These are phyloP conservation scores for Syncephalastrum racemosum DNA, from an alignment of 371 early-diverging fungal genomes.

Conservation along the genomic window DNA sequence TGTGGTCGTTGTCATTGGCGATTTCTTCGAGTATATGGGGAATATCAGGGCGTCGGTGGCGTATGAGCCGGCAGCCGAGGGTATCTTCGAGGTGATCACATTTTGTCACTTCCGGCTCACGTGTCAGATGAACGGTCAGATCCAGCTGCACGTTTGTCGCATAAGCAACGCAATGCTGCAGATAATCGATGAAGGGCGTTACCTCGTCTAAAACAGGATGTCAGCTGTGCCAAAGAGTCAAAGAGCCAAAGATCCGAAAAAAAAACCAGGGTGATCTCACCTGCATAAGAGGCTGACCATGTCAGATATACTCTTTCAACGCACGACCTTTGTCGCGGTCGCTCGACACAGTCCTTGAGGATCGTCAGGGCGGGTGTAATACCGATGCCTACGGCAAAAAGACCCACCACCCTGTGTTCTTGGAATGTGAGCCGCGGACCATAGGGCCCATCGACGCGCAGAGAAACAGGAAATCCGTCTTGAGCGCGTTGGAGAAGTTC, in stretches of 20 bases:
- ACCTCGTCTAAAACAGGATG: slow-evolving; percentile 11
- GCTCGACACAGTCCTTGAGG: slow-evolving; percentile 37
- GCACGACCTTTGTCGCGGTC: slow-evolving; percentile 24
- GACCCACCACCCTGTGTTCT: slow-evolving; percentile 32
- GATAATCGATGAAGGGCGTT: slow-evolving; percentile 3
- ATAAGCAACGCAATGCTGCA: slow-evolving; percentile 2
- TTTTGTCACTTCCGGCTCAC: slow-evolving; percentile 15
- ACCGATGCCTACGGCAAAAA: slow-evolving; percentile 43
- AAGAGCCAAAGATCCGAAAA: no score
- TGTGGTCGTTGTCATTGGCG: slow-evolving; percentile 8
- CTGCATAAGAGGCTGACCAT: slow-evolving; percentile 9
- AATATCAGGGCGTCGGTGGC: slow-evolving; percentile 27
- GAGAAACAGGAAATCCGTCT: slow-evolving; percentile 12
- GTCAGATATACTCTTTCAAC: slow-evolving; percentile 6
- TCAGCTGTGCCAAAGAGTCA: not conserved
- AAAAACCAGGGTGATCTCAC: not conserved
- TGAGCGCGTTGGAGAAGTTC: slow-evolving; percentile 13
- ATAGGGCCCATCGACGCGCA: slow-evolving; percentile 44
- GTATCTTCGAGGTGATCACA: slow-evolving; percentile 15
- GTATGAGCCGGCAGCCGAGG: slow-evolving; percentile 4
- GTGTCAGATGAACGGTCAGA: slow-evolving; percentile 34
- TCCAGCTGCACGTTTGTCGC: slow-evolving; percentile 12
- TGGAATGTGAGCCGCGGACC: slow-evolving; percentile 36
- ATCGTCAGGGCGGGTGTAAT: slow-evolving; percentile 41
- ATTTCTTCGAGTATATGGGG: slow-evolving; percentile 19